Conservation (phyloP, 306 rosid species). For the Dicorynia guianensis region DNA sequence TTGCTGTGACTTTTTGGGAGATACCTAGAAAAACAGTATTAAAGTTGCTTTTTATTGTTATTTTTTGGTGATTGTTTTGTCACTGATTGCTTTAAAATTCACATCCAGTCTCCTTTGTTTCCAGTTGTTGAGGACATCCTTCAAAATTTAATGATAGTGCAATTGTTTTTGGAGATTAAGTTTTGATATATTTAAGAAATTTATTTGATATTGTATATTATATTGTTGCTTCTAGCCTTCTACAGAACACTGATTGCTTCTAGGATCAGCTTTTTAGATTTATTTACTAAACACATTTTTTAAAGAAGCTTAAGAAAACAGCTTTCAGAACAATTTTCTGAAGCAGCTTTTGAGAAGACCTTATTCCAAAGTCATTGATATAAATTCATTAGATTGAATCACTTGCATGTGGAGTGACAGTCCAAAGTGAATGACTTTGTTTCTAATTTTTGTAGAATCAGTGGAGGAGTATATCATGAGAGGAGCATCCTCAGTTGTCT, state of each 20-base stretch:
- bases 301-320: background rate
- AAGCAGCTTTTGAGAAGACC: background rate
- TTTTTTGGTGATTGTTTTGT: background rate
- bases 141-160: background rate
- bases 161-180: no score
- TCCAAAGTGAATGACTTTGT: constrained; percentile 16
- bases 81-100: background rate
- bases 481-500: constrained; percentile 84
- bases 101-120: background rate
- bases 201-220: no score
- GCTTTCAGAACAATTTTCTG: background rate
- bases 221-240: background rate
- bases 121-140: background rate
- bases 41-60: background rate
- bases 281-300: background rate
- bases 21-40: background rate
- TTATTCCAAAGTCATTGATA: background rate
- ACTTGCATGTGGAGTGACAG: background rate
- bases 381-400: constrained; percentile 2
- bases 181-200: no score
- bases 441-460: constrained; percentile 57
- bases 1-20: background rate
- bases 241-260: no score
- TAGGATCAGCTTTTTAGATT: background rate
- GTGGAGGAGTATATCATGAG: constrained; percentile 64